Base-by-base conservation (phyloP, 2,329 filamentous ascomycete genomes). In the Akanthomyces lecanii region DNA sequence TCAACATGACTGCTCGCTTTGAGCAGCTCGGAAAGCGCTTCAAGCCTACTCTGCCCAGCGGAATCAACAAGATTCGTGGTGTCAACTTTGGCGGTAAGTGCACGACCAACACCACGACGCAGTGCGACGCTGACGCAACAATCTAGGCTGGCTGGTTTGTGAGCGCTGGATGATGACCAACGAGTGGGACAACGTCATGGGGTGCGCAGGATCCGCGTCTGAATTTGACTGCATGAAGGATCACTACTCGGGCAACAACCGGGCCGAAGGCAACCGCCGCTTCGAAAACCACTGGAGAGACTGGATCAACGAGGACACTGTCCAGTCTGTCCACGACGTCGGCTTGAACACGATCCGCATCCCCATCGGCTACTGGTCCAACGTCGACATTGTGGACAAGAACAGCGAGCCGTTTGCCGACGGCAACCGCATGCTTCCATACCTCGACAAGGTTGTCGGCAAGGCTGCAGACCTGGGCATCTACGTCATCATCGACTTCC, bases 351-450 rank as follows among this genome's bases (percentile, higher is more conserved):
- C 81, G 1, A 75, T 84, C 52, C 76, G 81, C 11, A 80, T 85
- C 23, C 81, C 82, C 0, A 75, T 84, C 3, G 82, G 82, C 23
- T 85, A 82, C 70, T 85, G 81, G 82, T 76, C 83, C 42, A 71
- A 79, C 38, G 78, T 81, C 65, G 75, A 75, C 48, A 70, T 81
- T 11, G 79, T 84, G n/a, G 75, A 80, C 64, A 67, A 62, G 45
- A 58, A 74, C 57, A 78, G 73, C 61, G 82, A 83, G 70, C 74
- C 81, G 61, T 84, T 84, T 64, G 80, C 81, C 14, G 66, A 69
- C 21, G 66, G 65, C 56, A 51, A 65, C 64, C 67, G 47, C 33
- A 71, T 71, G 72, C 67, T 74, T 3, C 70, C 70, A 1, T 72
- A 72, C 60, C 71, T 73, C 36, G 72, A 74, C 42, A 68, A 66